Evolutionary conservation across 2,329 filamentous ascomycete genomes (phyloP).

Genomic region (Colletotrichum echinochloae): DNA sequence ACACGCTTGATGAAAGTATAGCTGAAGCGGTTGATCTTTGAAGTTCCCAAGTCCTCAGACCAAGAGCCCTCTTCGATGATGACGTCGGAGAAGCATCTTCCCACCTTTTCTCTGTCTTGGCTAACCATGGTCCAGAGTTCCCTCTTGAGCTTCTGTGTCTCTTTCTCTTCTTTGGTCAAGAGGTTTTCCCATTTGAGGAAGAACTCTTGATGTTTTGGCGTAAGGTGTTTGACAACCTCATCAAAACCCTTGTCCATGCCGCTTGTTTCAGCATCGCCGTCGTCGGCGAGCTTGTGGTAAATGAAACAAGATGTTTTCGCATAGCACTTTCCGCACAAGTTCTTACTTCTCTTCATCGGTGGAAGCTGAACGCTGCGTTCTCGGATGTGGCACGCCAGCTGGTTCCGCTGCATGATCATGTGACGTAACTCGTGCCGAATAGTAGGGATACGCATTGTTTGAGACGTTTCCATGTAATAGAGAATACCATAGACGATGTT

Average conservation of each 20-base stretch:
- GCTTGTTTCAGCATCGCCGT: conserved; percentile 83
- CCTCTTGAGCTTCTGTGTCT: conserved; percentile 85
- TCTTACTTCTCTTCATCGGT: conserved; percentile 84
- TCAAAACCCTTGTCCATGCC: conserved; percentile 86
- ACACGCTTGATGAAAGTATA: conserved; percentile 86
- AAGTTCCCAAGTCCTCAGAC: conserved; percentile 74
- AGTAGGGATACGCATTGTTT: conserved; percentile 85
- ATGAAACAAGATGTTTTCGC: conserved; percentile 91
- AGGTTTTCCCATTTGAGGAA: conserved; percentile 96
- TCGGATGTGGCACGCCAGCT: conserved; percentile 85
- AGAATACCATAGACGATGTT: conserved; percentile 90
- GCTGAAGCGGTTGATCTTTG: conserved; percentile 90
- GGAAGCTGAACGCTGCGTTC: conserved; percentile 84
- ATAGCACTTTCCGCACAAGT: conserved; percentile 88
- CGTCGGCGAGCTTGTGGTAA: conserved; percentile 91
- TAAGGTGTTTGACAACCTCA: conserved; percentile 83
- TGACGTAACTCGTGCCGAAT: conserved; percentile 90
- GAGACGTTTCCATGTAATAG: conserved; percentile 94
- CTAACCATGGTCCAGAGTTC: conserved; percentile 98
- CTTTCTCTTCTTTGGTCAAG: conserved; percentile 93
- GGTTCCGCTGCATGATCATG: conserved; percentile 97
- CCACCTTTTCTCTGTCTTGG: conserved; percentile 85
- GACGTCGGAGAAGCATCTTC: conserved; percentile 90
- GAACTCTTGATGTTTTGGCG: conserved; percentile 79
- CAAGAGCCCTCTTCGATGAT: conserved; percentile 83